Evolutionary conservation across 768 basidiomycete genomes (phyloP).

Genomic region (Russula lepida): DNA sequence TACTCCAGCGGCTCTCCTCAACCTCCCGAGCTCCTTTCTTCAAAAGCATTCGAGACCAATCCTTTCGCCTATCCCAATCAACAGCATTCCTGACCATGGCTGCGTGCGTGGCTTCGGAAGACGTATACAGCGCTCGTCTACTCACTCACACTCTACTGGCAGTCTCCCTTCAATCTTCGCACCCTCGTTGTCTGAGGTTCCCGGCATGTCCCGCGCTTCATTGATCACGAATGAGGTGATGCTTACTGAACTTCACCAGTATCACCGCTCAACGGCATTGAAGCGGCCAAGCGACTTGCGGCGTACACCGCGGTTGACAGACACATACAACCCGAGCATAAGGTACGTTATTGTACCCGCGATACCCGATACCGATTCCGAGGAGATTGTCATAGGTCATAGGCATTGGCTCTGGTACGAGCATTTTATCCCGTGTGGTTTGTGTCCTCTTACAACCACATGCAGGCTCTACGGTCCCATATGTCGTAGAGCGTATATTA

Average conservation of each 20-base stretch:
- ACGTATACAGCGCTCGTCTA: too few species aligned
- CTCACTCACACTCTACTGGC: not conserved
- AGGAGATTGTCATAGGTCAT: slow-evolving; percentile 48
- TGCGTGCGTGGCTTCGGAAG: not conserved
- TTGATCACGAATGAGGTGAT: not conserved
- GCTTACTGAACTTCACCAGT: not conserved
- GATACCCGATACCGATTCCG: not conserved
- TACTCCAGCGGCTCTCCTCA: not conserved
- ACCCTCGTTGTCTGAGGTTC: not conserved
- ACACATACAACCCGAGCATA: slow-evolving; percentile 75
- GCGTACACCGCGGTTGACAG: slow-evolving; percentile 92
- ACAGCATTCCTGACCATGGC: not conserved
- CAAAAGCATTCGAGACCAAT: not conserved
- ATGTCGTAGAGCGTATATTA: slow-evolving; percentile 91
- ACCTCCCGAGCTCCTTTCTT: slow-evolving; percentile 2
- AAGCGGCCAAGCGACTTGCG: slow-evolving; percentile 81
- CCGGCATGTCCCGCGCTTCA: not conserved
- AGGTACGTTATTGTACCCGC: slow-evolving; percentile 38
- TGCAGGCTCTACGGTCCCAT: slow-evolving; percentile 88
- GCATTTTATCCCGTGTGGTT: not conserved
- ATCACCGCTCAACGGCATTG: slow-evolving; percentile 43
- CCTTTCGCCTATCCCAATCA: not conserved
- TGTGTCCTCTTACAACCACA: not conserved
- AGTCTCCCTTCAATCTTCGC: slow-evolving; percentile 7
- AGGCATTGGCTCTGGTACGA: slow-evolving; percentile 75